phyloP scores from a whole-genome alignment of 768 basidiomycete species.

The Coprinopsis marcescibilis region DNA sequence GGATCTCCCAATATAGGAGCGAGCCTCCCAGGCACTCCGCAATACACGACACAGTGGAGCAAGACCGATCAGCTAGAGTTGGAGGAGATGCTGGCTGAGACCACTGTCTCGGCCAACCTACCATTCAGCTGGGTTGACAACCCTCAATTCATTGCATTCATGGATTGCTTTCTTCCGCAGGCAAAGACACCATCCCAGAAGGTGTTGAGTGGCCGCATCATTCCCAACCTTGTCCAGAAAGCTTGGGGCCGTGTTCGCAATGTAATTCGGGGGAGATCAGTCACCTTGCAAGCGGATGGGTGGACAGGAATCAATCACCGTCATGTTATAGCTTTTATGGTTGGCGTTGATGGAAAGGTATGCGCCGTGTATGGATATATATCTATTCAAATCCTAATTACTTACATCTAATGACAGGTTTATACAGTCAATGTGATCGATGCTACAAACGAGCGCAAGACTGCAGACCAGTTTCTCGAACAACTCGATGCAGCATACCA shows the following conservation, averaged over 20 bases:
- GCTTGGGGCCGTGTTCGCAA: neutral
- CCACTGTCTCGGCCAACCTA: no score
- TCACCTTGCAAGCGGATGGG: constrained; percentile 29
- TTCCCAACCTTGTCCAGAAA: constrained; percentile 15
- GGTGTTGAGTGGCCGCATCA: constrained; percentile 18
- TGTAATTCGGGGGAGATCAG: constrained; percentile 11
- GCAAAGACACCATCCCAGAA: constrained; percentile 20
- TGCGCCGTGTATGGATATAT: neutral
- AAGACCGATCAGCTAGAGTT: no score
- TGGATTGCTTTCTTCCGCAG: constrained; percentile 24
- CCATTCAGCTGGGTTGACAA: constrained; percentile 41
- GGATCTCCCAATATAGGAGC: no score
- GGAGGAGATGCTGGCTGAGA: no score
- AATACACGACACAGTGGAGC: no score
- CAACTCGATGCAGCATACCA: constrained; percentile 15
- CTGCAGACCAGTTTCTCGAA: constrained; percentile 24
- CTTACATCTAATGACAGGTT: no score
- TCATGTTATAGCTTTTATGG: constrained; percentile 28
- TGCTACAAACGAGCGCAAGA: constrained; percentile 25
- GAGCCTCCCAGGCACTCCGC: no score
- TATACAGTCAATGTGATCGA: constrained; percentile 26
- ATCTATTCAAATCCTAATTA: no score
- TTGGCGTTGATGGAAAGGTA: constrained; percentile 8
- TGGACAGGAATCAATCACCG: constrained; percentile 30
- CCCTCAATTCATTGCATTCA: constrained; percentile 25